Evolutionary conservation across 352 stramenopile genomes (phyloP), one percentile per base, ranked within the genome.

Genomic region (Plasmopara muralis): DNA sequence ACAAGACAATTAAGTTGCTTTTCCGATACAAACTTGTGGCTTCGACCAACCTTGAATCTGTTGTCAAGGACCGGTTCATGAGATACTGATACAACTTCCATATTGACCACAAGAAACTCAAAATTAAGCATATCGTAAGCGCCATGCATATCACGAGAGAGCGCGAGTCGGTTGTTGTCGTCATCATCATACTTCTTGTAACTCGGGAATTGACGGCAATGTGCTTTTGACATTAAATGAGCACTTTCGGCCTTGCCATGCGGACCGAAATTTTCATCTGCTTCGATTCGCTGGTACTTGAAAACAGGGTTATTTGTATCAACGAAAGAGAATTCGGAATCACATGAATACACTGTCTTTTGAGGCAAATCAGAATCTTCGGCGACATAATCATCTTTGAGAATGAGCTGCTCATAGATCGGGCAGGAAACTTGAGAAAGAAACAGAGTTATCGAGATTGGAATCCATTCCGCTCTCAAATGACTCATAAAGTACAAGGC

Each of bases 221-320:
- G 20, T 9, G 8, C 6, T 42, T 16, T 42, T 18, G 42, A 33
- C 25, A 48, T 48, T 7, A 47, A 35, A 6, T 34, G 13, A n/a
- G 18, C 16, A 30, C 16, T 47, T 47, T 47, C 41, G 10, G 41
- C 41, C 20, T 47, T 47, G 16, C 41, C 41, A 33, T 33, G 16
- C 28, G 20, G 16, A 34, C 16, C 16, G 31, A 47, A 47, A 47
- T 33, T n/a, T 9, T 9, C 6, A 5, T 31, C 41, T 15, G 6
- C 16, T 34, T 47, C 42, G 33, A 47, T 47, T 47, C 42, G 42
- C 28, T 47, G 42, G 25, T 34, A 47, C 16, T 34, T n/a, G 3
- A 47, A 47, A 34, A 18, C 42, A 16, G 16, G 18, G 1, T n/a
- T 42, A 18, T 18, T 9, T 16, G 37, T 14, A 18, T 42, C 37